phyloP scores from a whole-genome alignment of 2,329 filamentous ascomycete genomes.

The Calonectria crousiana region DNA sequence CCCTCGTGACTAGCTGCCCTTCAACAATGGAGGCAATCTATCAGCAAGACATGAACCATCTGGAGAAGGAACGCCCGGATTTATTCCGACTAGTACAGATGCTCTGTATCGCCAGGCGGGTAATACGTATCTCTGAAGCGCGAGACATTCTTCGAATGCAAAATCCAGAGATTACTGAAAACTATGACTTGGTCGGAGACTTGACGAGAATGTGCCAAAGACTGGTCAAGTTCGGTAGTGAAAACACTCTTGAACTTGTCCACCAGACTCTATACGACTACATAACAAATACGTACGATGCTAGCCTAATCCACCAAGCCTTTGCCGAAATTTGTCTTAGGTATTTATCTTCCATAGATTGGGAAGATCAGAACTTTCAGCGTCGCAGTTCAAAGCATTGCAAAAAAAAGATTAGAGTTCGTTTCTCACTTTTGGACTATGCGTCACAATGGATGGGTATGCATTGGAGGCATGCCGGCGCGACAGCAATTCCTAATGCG shows the following conservation, averaged over 20 bases:
- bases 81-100: constrained; percentile 33
- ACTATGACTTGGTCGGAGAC: constrained; percentile 34
- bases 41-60: constrained; percentile 37
- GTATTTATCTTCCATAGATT: constrained; percentile 26
- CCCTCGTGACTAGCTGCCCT: constrained; percentile 32
- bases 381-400: background rate
- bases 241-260: constrained; percentile 33
- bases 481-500: constrained; percentile 11
- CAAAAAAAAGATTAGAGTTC: background rate
- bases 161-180: constrained; percentile 31
- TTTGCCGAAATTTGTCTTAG: constrained; percentile 29
- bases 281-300: constrained; percentile 35
- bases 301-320: constrained; percentile 22
- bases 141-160: constrained; percentile 33
- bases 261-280: constrained; percentile 40
- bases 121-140: constrained; percentile 26
- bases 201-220: constrained; percentile 32
- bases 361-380: constrained; percentile 7
- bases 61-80: constrained; percentile 30
- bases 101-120: constrained; percentile 29
- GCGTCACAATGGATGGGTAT: constrained; percentile 25
- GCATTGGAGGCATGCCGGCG: constrained; percentile 29
- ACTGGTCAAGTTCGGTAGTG: constrained; percentile 30
- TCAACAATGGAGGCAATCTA: constrained; percentile 40
- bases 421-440: constrained; percentile 27